Evolutionary conservation across 2,329 filamentous ascomycete genomes (phyloP).

Genomic region (Coniochaeta sp.): DNA sequence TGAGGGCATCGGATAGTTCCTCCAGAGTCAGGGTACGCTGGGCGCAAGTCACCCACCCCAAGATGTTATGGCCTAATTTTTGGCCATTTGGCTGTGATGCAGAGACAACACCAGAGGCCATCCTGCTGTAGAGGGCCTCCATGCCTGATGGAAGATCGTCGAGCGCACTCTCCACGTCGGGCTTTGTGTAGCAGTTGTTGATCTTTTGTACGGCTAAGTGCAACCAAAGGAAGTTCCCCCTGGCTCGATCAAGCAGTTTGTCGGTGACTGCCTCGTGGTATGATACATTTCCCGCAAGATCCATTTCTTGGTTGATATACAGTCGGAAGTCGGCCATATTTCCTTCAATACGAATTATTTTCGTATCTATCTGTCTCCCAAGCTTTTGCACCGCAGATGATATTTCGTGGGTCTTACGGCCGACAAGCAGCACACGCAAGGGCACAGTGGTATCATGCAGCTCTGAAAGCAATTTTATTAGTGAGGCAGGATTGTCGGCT

Average conservation of each 20-base stretch:
- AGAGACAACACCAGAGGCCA: too few species aligned
- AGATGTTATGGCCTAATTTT: conserved; percentile 15
- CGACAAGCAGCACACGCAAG: conserved; percentile 20
- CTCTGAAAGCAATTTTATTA: conserved; percentile 20
- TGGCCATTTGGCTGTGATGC: too few species aligned
- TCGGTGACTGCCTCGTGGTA: conserved; percentile 13
- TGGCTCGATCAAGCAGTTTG: conserved; percentile 15
- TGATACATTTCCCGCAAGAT: conserved; percentile 6
- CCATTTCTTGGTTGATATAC: conserved; percentile 14
- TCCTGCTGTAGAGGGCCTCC: conserved; percentile 23
- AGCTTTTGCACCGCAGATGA: conserved; percentile 12
- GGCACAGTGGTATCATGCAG: conserved; percentile 12
- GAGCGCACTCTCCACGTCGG: conserved; percentile 15
- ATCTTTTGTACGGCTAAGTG: conserved; percentile 20
- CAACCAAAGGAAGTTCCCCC: conserved; percentile 26
- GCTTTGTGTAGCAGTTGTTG: conserved; percentile 15
- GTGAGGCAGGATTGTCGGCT: conserved; percentile 15
- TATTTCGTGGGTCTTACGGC: conserved; percentile 18
- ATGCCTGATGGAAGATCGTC: conserved; percentile 21
- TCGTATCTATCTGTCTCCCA: not conserved
- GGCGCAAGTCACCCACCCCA: conserved; percentile 17
- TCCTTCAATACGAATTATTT: conserved; percentile 8
- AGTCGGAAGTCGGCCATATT: conserved; percentile 10
- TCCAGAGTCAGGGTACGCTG: conserved; percentile 13
- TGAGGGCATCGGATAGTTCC: conserved; percentile 16